Conservation (phyloP, 2,329 filamentous ascomycete genomes). For the Hypoxylon sp. region DNA sequence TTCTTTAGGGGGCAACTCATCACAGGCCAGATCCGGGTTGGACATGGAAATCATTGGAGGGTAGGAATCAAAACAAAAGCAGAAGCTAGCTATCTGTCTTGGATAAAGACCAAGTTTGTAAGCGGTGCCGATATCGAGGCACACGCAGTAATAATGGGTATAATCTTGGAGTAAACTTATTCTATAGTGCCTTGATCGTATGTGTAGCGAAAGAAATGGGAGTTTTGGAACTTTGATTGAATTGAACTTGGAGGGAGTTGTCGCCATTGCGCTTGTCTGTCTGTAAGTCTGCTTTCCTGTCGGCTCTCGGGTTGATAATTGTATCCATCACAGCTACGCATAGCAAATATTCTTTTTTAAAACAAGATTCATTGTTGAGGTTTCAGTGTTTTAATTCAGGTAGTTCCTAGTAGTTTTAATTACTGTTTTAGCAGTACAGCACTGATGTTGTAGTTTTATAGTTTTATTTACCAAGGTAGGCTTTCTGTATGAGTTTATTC, state of each 20-base stretch:
- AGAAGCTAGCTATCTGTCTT: slow-evolving; percentile 22
- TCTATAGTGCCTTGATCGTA: slow-evolving; percentile 24
- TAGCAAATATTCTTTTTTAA: slow-evolving; percentile 12
- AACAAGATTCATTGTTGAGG: background rate
- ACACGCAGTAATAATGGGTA: slow-evolving; percentile 38
- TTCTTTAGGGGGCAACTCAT: slow-evolving; percentile 26
- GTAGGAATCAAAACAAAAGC: slow-evolving; percentile 36
- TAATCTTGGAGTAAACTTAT: slow-evolving; percentile 29
- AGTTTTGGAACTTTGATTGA: slow-evolving; percentile 19
- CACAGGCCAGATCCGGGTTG: slow-evolving; percentile 33
- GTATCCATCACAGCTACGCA: background rate
- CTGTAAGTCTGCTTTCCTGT: background rate
- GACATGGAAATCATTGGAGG: slow-evolving; percentile 37
- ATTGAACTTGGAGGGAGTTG: slow-evolving; percentile 5
- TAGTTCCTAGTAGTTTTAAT: background rate
- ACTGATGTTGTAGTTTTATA: too few relatives aligned
- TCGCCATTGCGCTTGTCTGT: slow-evolving; percentile 4
- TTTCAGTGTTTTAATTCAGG: background rate
- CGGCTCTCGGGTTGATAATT: slow-evolving; percentile 2
- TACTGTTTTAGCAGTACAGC: too few relatives aligned
- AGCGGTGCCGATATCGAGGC: slow-evolving; percentile 17
- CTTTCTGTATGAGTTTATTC: too few relatives aligned
- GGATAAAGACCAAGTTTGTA: slow-evolving; percentile 23
- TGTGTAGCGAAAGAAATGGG: slow-evolving; percentile 25
- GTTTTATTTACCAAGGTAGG: too few relatives aligned